Evolutionary conservation across 1,284 basidiomycete species (phyloP).

Genomic region (Baeospora myosura): DNA sequence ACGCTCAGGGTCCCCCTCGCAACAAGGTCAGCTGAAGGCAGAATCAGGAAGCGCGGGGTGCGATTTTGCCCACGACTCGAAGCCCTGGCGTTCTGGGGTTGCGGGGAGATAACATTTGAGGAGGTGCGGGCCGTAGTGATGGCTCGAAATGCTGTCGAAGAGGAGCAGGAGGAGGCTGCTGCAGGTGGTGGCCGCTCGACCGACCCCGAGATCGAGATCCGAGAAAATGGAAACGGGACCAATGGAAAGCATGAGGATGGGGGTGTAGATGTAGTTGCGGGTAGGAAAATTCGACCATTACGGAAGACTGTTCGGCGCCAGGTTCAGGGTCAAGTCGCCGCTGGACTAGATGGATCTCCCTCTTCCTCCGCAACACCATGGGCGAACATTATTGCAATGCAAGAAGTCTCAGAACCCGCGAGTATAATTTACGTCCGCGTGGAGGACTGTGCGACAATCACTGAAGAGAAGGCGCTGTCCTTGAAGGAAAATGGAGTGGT

Average conservation of each 20-base stretch:
- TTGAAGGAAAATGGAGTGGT: conserved; percentile 28
- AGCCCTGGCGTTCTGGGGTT: conserved; percentile 41
- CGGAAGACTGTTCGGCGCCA: conserved; percentile 25
- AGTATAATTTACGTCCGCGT: conserved; percentile 33
- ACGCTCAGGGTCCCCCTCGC: conserved; percentile 12
- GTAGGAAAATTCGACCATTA: conserved; percentile 25
- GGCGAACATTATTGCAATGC: too few relatives aligned
- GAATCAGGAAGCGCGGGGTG: conserved; percentile 23
- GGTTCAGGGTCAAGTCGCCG: conserved; percentile 11
- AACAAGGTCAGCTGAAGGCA: conserved; percentile 14
- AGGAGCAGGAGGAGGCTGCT: conserved; percentile 10
- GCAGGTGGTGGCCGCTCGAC: too few relatives aligned
- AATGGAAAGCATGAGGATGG: too few relatives aligned
- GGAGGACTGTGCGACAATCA: conserved; percentile 26
- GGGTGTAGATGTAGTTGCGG: conserved; percentile 7
- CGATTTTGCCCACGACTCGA: conserved; percentile 42
- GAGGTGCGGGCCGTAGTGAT: conserved; percentile 28
- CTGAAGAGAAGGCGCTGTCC: conserved; percentile 26
- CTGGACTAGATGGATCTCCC: conserved; percentile 1
- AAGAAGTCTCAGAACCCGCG: too few relatives aligned
- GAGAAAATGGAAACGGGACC: too few relatives aligned
- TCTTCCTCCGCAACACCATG: too few relatives aligned
- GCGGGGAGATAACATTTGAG: conserved; percentile 33
- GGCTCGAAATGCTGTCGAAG: conserved; percentile 27
- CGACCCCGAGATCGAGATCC: too few relatives aligned